Percentiles rank a stretch among this genome's conserved stretches.
Conservation (phyloP, 768 basidiomycete genomes). For the Termitomyces sp. region DNA sequence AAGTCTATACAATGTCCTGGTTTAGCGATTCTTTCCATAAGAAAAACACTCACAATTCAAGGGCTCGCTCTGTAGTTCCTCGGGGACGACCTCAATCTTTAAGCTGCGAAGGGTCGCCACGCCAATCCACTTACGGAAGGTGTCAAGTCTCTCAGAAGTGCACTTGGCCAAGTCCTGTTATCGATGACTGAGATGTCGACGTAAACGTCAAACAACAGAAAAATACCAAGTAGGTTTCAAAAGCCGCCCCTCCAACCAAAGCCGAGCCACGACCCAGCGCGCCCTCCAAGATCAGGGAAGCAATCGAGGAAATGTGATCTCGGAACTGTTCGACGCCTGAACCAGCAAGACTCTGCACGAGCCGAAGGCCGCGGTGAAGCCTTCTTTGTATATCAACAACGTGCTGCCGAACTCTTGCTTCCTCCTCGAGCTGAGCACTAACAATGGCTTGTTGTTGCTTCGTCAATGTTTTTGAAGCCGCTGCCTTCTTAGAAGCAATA, state of each 20-base stretch:
- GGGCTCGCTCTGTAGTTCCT: conserved; percentile 69
- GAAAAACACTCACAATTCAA: conserved; percentile 47
- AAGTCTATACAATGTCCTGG: conserved; percentile 44
- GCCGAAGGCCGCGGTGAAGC: conserved; percentile 64
- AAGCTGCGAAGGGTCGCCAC: conserved; percentile 80
- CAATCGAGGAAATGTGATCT: conserved; percentile 54
- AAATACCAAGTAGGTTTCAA: conserved; percentile 78
- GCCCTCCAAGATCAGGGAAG: conserved; percentile 60
- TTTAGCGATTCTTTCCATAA: background rate
- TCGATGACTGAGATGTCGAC: background rate
- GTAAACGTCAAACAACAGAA: background rate
- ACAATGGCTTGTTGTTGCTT: conserved; percentile 87
- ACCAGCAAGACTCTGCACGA: conserved; percentile 62
- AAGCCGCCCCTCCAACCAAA: conserved; percentile 61
- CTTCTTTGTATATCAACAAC: conserved; percentile 53
- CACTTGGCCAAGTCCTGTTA: conserved; percentile 63
- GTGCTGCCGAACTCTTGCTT: conserved; percentile 59
- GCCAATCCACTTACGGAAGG: conserved; percentile 69
- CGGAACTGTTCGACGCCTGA: conserved; percentile 50
- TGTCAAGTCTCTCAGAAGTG: conserved; percentile 72
- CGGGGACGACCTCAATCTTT: conserved; percentile 63
- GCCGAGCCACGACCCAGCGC: conserved; percentile 56
- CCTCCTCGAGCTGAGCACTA: conserved; percentile 79
- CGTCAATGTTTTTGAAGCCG: conserved; percentile 50
- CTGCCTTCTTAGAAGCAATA: conserved; percentile 76